Evolutionary conservation across 495 filamentous ascomycete species (phyloP), one percentile per base, ranked within the genome.

Genomic region (Recurvomyces mirabilis): DNA sequence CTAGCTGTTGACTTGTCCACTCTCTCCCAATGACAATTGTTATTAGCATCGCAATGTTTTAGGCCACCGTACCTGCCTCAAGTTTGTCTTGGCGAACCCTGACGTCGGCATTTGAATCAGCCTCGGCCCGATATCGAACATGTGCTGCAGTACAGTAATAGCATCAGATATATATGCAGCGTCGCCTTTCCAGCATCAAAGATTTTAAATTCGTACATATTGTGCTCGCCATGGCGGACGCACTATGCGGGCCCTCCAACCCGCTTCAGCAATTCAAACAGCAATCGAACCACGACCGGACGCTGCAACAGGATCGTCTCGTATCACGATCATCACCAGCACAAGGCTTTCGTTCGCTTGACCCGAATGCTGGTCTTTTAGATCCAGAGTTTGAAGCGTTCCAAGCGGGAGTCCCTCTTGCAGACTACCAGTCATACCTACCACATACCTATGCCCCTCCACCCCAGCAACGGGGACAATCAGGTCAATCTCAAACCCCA

Each of bases 191-290:
- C n/a, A n/a, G n/a, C n/a, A n/a, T n/a, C n/a, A n/a, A n/a, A n/a
- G n/a, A n/a, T n/a, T n/a, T n/a, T n/a, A n/a, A n/a, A n/a, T n/a
- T n/a, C n/a, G n/a, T n/a, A n/a, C n/a, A n/a, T n/a, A n/a, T n/a
- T n/a, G n/a, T 29, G 7, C 26, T 7, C 26, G 62, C 46, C 61
- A 93, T 93, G 87, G 69, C 80, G 36, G 86, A 93, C 60, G 71
- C 72, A 46, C 70, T 93, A 38, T 96, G 89, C 63, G 86, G 89
- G 32, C 87, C 89, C 19, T 87, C 87, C 10, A 94, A 88, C 63
- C 77, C 86, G 48, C 76, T 91, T 29, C 82, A 91, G 58, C 83
- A 74, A 55, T 81, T 94, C 53, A 75, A 85, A 53, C 82, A 88
- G 52, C 87, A 94, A 64, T 68, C 77, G 4, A 72, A 78, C 10